Percentiles rank a stretch among this genome's conserved stretches.
phyloP scores from a whole-genome alignment of 1,139 yeast genomes.

The Eremothecium cymbalariae region DNA sequence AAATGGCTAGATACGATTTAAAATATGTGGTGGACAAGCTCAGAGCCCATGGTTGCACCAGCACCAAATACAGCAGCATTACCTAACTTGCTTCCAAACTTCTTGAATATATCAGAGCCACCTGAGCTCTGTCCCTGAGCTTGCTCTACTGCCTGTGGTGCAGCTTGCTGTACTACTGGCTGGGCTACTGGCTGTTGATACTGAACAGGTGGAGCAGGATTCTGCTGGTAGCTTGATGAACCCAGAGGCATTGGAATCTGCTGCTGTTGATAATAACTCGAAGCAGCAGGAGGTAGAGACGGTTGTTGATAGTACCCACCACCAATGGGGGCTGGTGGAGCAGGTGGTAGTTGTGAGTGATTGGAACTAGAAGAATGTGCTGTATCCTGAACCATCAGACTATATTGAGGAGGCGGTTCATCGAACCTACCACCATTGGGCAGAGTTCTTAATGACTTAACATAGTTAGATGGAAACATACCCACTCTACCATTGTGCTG shows the following conservation, averaged over 20 bases:
- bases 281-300: slow-evolving; percentile 27
- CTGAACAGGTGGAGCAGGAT: slow-evolving; percentile 24
- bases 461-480: slow-evolving; percentile 86
- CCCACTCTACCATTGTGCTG: slow-evolving; percentile 53
- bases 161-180: slow-evolving; percentile 21
- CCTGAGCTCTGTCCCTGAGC: slow-evolving; percentile 16
- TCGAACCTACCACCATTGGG: slow-evolving; percentile 27
- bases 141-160: slow-evolving; percentile 25
- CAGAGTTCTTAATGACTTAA: slow-evolving; percentile 42
- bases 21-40: slow-evolving; percentile 76
- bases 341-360: no score
- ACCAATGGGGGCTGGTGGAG: no score
- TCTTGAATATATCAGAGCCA: slow-evolving; percentile 40
- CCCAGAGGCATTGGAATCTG: slow-evolving; percentile 12
- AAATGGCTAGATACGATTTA: slow-evolving; percentile 27
- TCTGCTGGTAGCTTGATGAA: slow-evolving; percentile 15
- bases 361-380: slow-evolving; percentile 10
- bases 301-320: no score
- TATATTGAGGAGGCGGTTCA: slow-evolving; percentile 44
- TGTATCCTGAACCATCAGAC: slow-evolving; percentile 15
- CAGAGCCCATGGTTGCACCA: slow-evolving; percentile 92
- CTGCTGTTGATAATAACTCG: slow-evolving; percentile 23
- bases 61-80: slow-evolving; percentile 95
- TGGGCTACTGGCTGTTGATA: slow-evolving; percentile 25
- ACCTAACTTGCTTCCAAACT: slow-evolving; percentile 77